Evolutionary conservation across 768 basidiomycete species (phyloP).

Genomic region (Boletus insuetus): DNA sequence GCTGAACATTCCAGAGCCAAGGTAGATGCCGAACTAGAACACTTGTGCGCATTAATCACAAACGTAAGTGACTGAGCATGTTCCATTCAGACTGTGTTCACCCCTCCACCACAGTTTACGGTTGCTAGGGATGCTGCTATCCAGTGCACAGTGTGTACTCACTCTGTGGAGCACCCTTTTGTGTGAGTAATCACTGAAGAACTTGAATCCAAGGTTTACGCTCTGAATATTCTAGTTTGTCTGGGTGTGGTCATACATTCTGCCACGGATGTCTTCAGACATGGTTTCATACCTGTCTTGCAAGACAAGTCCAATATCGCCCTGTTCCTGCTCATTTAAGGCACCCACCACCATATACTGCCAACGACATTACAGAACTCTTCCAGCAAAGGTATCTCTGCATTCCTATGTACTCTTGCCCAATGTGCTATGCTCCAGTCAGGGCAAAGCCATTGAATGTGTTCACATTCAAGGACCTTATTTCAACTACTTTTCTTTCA

Average conservation of each 20-base stretch:
- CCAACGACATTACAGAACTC: background rate
- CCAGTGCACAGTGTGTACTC: background rate
- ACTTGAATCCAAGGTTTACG: background rate
- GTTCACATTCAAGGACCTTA: background rate
- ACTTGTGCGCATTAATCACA: background rate
- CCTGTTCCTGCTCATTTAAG: background rate
- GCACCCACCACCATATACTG: background rate
- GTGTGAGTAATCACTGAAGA: background rate
- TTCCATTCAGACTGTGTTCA: background rate
- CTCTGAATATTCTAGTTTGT: background rate
- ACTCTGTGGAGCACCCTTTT: background rate
- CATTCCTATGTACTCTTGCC: background rate
- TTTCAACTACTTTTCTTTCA: background rate
- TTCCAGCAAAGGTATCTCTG: background rate
- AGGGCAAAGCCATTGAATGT: background rate
- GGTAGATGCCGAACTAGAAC: background rate
- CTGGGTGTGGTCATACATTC: background rate
- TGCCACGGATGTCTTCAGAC: background rate
- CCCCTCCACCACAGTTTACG: background rate
- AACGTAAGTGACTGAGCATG: background rate
- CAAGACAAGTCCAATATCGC: background rate
- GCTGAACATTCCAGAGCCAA: background rate
- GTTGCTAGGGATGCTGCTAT: background rate
- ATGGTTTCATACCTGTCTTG: background rate
- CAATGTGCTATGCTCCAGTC: background rate